Evolutionary conservation across 768 basidiomycete species (phyloP).

Genomic region (Russula sp.): DNA sequence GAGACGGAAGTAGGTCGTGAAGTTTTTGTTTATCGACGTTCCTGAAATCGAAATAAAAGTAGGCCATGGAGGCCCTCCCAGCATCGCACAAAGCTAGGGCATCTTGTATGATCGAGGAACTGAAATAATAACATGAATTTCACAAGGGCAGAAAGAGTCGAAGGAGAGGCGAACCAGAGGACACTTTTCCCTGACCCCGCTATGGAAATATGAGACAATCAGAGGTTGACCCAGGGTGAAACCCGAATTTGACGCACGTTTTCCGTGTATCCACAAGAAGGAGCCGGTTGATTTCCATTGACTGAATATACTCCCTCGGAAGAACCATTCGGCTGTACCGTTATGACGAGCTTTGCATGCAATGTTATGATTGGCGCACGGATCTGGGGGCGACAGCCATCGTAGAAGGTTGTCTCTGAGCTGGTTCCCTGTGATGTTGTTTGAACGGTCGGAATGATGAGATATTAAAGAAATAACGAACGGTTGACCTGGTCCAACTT

Average conservation of each 20-base stretch:
- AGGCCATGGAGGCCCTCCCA: not conserved
- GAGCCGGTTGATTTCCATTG: not conserved
- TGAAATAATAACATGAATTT: not conserved
- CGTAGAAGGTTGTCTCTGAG: not conserved
- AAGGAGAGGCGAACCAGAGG: not conserved
- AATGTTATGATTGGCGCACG: not conserved
- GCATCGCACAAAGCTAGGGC: not conserved
- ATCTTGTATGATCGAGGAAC: not conserved
- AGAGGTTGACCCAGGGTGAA: not conserved
- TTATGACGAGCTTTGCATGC: not conserved
- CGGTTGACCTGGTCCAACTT: not conserved
- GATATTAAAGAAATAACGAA: not conserved
- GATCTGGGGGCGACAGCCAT: not conserved
- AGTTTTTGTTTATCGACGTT: not conserved
- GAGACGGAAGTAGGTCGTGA: not conserved
- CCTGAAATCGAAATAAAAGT: not conserved
- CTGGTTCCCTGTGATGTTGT: not conserved
- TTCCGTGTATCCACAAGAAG: not conserved
- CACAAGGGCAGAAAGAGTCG: not conserved
- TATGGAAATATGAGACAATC: not conserved
- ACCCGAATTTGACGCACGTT: not conserved
- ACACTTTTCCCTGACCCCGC: not conserved
- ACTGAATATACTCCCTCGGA: not conserved
- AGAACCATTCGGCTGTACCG: not conserved
- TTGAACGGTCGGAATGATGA: not conserved